Evolutionary conservation across 2,329 filamentous ascomycete species (phyloP).

Genomic region (Calonectria montana): DNA sequence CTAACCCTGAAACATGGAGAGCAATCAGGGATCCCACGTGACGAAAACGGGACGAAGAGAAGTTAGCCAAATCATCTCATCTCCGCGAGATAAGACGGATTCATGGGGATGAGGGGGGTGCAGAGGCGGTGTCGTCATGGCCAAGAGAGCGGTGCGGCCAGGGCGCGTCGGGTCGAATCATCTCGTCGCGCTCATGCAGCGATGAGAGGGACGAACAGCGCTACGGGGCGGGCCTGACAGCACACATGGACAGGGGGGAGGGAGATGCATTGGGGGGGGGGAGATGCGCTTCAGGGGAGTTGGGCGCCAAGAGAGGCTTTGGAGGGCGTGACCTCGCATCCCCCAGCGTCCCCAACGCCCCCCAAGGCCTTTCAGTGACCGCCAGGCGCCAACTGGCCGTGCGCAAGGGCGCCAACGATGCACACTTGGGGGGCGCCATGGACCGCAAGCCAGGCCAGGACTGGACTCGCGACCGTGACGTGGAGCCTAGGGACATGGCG

Average conservation of each 20-base stretch:
- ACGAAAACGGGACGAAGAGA: not conserved
- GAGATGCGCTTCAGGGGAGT: not conserved
- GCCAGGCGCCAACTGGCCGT: not conserved
- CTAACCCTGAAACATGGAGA: not conserved
- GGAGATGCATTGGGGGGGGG: not conserved
- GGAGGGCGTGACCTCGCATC: not conserved
- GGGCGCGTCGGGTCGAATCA: slow-evolving; percentile 16
- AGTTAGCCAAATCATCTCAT: slow-evolving; percentile 14
- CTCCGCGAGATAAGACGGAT: slow-evolving; percentile 7
- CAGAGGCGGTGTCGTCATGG: slow-evolving; percentile 31
- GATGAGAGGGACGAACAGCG: not conserved
- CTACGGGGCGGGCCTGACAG: not conserved
- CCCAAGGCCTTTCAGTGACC: not conserved
- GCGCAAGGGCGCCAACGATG: slow-evolving; percentile 2
- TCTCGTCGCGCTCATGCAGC: not conserved
- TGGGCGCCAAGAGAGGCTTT: not conserved
- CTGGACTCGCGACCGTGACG: not conserved
- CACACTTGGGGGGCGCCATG: slow-evolving; percentile 7
- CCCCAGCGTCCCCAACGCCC: not conserved
- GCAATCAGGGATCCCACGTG: not conserved
- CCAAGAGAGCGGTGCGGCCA: slow-evolving; percentile 26
- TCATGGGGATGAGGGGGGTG: not conserved
- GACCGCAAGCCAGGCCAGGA: slow-evolving; percentile 1
- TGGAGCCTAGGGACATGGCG: slow-evolving; percentile 6
- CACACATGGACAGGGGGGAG: not conserved